Evolutionary conservation across 768 basidiomycete species (phyloP).

Genomic region (Suillus fuscotomentosus): DNA sequence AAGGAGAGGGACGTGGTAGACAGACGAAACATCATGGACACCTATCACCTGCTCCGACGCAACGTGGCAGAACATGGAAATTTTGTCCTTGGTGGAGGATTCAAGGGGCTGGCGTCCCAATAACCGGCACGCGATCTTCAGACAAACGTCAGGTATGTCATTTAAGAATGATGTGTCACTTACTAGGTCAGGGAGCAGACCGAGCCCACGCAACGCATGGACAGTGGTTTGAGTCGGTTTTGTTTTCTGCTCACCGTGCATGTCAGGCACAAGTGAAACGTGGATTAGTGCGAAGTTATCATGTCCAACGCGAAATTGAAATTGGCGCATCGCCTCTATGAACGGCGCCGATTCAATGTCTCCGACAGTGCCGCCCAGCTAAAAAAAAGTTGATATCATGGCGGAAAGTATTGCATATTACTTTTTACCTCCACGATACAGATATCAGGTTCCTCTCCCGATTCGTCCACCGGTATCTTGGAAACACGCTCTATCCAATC

Average conservation of each 20-base stretch:
- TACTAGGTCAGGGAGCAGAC: constrained; percentile 90
- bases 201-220: constrained; percentile 88
- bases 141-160: constrained; percentile 1
- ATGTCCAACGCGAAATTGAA: constrained; percentile 96
- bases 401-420: background rate
- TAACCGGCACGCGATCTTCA: constrained; percentile 89
- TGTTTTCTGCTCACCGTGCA: constrained; percentile 99
- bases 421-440: constrained; percentile 92
- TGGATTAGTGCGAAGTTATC: constrained; percentile 97
- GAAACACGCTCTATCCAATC: constrained; percentile 98
- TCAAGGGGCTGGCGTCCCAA: constrained; percentile 79
- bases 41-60: constrained; percentile 86
- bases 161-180: constrained; percentile 19
- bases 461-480: constrained; percentile 92
- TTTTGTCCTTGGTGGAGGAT: constrained; percentile 87
- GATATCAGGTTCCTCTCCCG: constrained; percentile 89
- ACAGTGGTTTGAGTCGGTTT: constrained; percentile 98
- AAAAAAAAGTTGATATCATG: constrained; percentile 4
- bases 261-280: constrained; percentile 96
- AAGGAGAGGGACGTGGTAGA: constrained; percentile 95
- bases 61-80: constrained; percentile 99
- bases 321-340: constrained; percentile 98
- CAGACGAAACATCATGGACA: constrained; percentile 93
- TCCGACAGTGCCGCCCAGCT: constrained; percentile 98
- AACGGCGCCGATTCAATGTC: constrained; percentile 99